These are phyloP conservation scores for Sordariomycetes sp. DNA, from an alignment of 2,329 filamentous ascomycete genomes.

Conservation along the genomic window DNA sequence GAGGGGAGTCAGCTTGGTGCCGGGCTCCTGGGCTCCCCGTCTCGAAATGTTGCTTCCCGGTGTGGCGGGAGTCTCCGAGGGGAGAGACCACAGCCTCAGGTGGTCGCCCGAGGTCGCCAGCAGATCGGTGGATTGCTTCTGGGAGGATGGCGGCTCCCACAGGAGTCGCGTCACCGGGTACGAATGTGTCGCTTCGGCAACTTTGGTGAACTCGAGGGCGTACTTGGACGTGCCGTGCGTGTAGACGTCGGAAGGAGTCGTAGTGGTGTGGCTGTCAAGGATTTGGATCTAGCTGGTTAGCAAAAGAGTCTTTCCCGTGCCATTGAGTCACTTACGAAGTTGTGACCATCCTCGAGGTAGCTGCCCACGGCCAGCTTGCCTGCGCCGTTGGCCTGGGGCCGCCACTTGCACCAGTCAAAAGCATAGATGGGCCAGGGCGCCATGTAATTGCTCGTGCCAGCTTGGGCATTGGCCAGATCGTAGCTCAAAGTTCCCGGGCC, in stretches of 20 bases:
- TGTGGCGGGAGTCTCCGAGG: conserved; percentile 50
- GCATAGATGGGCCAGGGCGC: conserved; percentile 95
- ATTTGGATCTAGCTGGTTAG: conserved; percentile 72
- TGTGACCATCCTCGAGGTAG: conserved; percentile 95
- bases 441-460: conserved; percentile 82
- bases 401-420: conserved; percentile 99
- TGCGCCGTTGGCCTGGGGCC: conserved; percentile 66
- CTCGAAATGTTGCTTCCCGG: conserved; percentile 60
- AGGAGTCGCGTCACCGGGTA: conserved; percentile 93
- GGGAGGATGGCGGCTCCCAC: conserved; percentile 91
- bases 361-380: conserved; percentile 94
- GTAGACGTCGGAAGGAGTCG: conserved; percentile 60
- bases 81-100: conserved; percentile 86
- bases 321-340: conserved; percentile 59
- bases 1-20: conserved; percentile 80
- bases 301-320: background rate
- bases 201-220: conserved; percentile 81
- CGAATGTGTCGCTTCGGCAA: conserved; percentile 94
- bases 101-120: conserved; percentile 94
- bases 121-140: conserved; percentile 92
- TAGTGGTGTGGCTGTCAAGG: conserved; percentile 72
- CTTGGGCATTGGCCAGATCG: conserved; percentile 54
- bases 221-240: conserved; percentile 62
- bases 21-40: conserved; percentile 43
- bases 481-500: conserved; percentile 52